Conservation (phyloP, 2,329 filamentous ascomycete genomes). For the Penicillium nordicum region DNA sequence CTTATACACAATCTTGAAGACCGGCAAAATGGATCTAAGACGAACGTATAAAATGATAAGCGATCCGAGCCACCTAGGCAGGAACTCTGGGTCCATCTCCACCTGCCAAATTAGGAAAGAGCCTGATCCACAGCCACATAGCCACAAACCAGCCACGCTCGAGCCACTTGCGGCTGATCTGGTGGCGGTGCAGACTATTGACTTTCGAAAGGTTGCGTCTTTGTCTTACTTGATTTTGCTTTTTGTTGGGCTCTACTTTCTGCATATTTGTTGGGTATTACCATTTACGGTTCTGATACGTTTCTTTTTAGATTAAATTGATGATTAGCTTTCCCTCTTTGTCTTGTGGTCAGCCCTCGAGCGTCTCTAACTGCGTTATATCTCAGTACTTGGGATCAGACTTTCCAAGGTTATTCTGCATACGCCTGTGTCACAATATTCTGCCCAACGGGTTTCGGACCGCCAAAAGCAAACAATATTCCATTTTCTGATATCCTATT, state of each 20-base stretch:
- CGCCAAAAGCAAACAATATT: background rate
- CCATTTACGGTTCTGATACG: background rate
- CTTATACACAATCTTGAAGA: background rate
- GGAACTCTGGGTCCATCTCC: background rate
- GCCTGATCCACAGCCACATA: conserved; percentile 17
- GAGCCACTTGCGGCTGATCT: conserved; percentile 16
- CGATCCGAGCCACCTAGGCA: background rate
- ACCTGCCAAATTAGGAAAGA: conserved; percentile 13
- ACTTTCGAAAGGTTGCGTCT: conserved; percentile 5
- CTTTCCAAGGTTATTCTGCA: background rate
- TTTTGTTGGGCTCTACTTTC: conserved; percentile 9
- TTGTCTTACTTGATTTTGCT: conserved; percentile 1
- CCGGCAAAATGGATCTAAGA: background rate
- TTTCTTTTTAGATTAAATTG: background rate
- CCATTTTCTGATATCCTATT: background rate
- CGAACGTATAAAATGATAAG: background rate
- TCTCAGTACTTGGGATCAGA: background rate
- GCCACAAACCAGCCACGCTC: conserved; percentile 5
- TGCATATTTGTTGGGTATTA: background rate
- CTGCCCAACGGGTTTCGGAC: background rate
- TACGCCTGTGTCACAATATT: background rate
- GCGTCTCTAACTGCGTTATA: background rate
- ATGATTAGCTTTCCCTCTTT: background rate
- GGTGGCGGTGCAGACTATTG: conserved; percentile 18
- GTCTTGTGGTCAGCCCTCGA: background rate